Conservation (phyloP, 345 rosid genomes). For the Erucastrum elatum region DNA sequence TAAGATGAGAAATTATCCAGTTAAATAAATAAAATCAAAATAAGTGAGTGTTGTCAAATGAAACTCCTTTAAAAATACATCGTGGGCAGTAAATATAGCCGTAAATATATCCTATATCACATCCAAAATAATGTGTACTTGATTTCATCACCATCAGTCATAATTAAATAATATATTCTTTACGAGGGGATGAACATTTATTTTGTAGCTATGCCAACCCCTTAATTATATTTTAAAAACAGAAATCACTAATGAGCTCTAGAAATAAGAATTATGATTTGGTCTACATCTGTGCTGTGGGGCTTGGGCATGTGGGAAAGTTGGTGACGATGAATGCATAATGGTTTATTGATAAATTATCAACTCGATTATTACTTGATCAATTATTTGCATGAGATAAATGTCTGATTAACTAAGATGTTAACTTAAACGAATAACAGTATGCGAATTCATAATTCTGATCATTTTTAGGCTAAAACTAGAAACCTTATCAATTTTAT, state of each 20-base stretch:
- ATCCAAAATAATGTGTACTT: background rate
- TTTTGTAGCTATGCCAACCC: conserved; percentile 35
- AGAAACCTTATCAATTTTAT: background rate
- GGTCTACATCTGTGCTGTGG: conserved; percentile 37
- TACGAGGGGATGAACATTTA: conserved; percentile 1
- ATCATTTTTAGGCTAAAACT: background rate
- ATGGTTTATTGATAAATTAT: conserved; percentile 19
- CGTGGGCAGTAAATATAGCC: background rate
- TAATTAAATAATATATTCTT: conserved; percentile 4
- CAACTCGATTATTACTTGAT: conserved; percentile 17
- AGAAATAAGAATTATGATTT: conserved; percentile 29
- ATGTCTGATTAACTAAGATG: background rate
- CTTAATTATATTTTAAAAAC: conserved; percentile 11
- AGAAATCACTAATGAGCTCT: conserved; percentile 25
- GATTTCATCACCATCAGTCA: conserved; percentile 1
- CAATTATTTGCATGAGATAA: background rate
- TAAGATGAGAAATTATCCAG: background rate
- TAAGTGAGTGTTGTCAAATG: background rate
- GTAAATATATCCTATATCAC: background rate
- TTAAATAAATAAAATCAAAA: no score
- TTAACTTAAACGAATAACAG: background rate
- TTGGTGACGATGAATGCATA: conserved; percentile 39
- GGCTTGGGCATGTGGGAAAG: conserved; percentile 36
- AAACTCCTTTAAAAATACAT: background rate
- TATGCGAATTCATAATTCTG: conserved; percentile 14